These are phyloP conservation scores for Acer saccharum DNA, from an alignment of 345 rosid species.

Conservation along the genomic window DNA sequence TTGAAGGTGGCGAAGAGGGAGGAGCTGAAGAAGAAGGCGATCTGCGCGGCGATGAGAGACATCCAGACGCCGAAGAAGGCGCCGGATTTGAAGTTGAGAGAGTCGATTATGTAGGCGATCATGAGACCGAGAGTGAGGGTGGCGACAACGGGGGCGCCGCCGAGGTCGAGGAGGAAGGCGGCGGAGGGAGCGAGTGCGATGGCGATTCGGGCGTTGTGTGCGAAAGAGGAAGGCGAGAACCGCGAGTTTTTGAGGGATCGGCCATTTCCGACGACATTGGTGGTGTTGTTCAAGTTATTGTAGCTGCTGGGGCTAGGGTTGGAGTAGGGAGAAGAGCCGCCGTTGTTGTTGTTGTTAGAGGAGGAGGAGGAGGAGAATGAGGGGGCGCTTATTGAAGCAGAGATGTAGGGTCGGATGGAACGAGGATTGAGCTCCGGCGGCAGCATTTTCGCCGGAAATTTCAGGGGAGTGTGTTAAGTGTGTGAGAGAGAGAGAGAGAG, in stretches of 20 bases:
- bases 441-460: constrained; percentile 30
- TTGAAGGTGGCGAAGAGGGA: constrained; percentile 60
- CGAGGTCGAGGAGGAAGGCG: constrained; percentile 93
- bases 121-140: constrained; percentile 82
- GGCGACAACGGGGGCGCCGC: constrained; percentile 82
- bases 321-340: constrained; percentile 47
- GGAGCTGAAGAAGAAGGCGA: constrained; percentile 89
- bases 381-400: constrained; percentile 34
- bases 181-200: constrained; percentile 81
- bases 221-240: constrained; percentile 78
- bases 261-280: constrained; percentile 12
- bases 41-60: constrained; percentile 82
- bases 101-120: constrained; percentile 91
- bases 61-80: constrained; percentile 89
- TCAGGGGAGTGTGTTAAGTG: background rate
- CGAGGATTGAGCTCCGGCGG: constrained; percentile 50
- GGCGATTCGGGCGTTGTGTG: constrained; percentile 77
- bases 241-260: constrained; percentile 58
- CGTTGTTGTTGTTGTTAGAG: constrained; percentile 34
- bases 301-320: constrained; percentile 39
- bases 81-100: constrained; percentile 76
- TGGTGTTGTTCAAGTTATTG: constrained; percentile 22
- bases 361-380: constrained; percentile 22
- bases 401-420: constrained; percentile 37
- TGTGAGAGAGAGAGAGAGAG: background rate